Conservation (phyloP, 441 rosid genomes). For the Adansonia grandidieri region DNA sequence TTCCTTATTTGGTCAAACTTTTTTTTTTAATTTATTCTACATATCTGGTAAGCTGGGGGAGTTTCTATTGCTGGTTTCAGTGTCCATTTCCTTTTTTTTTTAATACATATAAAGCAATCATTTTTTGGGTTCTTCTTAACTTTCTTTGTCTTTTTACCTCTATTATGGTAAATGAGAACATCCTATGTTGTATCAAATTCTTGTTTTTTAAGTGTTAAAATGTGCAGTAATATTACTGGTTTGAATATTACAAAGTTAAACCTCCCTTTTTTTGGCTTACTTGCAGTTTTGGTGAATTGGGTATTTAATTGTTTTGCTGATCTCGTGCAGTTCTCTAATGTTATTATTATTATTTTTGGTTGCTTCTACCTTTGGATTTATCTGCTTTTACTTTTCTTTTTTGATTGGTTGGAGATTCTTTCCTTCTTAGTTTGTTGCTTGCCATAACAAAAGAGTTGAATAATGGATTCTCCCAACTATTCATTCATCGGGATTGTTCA, state of each 20-base stretch:
- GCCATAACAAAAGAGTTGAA: constrained; percentile 24
- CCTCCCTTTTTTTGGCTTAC: neutral
- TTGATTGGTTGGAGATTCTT: constrained; percentile 27
- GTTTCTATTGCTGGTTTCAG: constrained; percentile 18
- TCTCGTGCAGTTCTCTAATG: neutral
- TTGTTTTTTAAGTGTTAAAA: neutral
- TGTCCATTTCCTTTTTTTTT: neutral
- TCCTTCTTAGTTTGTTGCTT: constrained; percentile 32
- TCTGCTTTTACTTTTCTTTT: constrained; percentile 6
- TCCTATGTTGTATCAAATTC: neutral
- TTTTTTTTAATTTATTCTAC: neutral
- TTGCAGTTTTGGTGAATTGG: neutral
- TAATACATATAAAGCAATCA: neutral
- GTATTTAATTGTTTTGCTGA: neutral
- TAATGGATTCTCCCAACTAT: constrained; percentile 14
- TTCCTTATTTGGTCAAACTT: constrained; percentile 12
- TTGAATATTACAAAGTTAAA: neutral
- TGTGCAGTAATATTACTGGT: neutral
- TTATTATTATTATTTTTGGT: neutral
- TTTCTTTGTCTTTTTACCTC: neutral
- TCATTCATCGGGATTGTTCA: constrained; percentile 33
- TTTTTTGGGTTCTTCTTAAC: neutral
- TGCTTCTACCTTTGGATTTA: constrained; percentile 2
- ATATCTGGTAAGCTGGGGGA: constrained; percentile 9
- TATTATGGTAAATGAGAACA: constrained; percentile 14